Evolutionary conservation across 768 basidiomycete genomes (phyloP).

Genomic region (Harrya chromipes): DNA sequence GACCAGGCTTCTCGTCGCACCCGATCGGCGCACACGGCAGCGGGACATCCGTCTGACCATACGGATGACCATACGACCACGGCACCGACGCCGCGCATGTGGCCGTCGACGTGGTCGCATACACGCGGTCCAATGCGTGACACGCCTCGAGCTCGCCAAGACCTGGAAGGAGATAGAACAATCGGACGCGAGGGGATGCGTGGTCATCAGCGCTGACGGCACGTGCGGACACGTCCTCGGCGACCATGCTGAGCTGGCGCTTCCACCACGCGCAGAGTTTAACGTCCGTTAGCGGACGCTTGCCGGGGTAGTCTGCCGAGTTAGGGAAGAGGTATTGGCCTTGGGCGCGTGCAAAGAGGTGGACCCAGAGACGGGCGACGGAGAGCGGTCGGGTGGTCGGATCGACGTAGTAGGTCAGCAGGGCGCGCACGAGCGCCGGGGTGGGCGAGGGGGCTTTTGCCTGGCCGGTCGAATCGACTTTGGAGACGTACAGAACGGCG

Average conservation of each 20-base stretch:
- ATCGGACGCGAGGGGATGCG: slow-evolving; percentile 11
- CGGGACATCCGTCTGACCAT: slow-evolving; percentile 42
- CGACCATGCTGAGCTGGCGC: slow-evolving; percentile 59
- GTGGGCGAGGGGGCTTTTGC: slow-evolving; percentile 64
- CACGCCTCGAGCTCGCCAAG: slow-evolving; percentile 65
- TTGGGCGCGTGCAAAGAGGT: slow-evolving; percentile 89
- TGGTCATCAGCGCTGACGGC: not conserved
- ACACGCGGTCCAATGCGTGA: slow-evolving; percentile 46
- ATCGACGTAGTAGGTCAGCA: slow-evolving; percentile 63
- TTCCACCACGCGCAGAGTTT: slow-evolving; percentile 94
- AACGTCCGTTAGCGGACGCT: slow-evolving; percentile 73
- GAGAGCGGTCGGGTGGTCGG: slow-evolving; percentile 59
- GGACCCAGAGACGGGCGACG: slow-evolving; percentile 66
- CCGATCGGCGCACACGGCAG: slow-evolving; percentile 46
- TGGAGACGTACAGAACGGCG: slow-evolving; percentile 85
- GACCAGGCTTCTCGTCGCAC: slow-evolving; percentile 21
- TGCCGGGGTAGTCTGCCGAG: slow-evolving; percentile 64
- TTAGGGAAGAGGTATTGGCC: slow-evolving; percentile 93
- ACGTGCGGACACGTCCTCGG: slow-evolving; percentile 34
- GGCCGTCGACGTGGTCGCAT: slow-evolving; percentile 18
- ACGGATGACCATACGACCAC: slow-evolving; percentile 85
- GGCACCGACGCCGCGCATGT: slow-evolving; percentile 14
- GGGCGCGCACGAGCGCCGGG: slow-evolving; percentile 57
- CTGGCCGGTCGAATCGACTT: slow-evolving; percentile 92
- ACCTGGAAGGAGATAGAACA: slow-evolving; percentile 71